These are phyloP conservation scores for Aphanomyces astaci DNA, from an alignment of 352 stramenopile species.

Conservation along the genomic window DNA sequence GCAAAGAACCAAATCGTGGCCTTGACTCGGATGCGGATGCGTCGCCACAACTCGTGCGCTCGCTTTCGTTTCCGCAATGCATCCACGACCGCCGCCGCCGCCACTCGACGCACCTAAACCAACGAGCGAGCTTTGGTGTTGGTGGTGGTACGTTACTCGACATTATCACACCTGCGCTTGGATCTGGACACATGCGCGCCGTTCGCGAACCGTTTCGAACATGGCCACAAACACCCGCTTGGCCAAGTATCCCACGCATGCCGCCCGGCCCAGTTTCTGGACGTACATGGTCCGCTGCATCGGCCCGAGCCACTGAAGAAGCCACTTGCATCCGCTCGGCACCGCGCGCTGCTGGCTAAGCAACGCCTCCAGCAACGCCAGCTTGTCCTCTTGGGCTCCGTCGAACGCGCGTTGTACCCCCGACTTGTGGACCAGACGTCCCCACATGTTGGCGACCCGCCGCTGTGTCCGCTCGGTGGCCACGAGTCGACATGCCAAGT, in stretches of 20 bases:
- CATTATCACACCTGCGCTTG: conserved; percentile 19
- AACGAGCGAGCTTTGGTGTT: too few species aligned
- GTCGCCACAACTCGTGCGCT: background rate
- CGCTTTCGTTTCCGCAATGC: background rate
- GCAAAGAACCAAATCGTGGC: conserved; percentile 14
- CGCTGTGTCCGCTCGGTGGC: conserved; percentile 42
- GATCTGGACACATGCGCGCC: conserved; percentile 28
- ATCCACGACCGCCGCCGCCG: background rate
- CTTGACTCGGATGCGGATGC: conserved; percentile 2
- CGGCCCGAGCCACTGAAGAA: conserved; percentile 75
- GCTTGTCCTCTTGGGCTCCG: conserved; percentile 71
- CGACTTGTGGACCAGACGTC: conserved; percentile 46
- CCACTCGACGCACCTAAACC: background rate
- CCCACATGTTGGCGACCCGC: conserved; percentile 60
- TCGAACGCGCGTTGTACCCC: conserved; percentile 67
- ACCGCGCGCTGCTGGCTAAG: conserved; percentile 57
- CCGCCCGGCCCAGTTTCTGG: conserved; percentile 78
- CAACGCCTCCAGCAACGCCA: conserved; percentile 72
- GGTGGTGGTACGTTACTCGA: background rate
- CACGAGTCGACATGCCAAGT: conserved; percentile 25
- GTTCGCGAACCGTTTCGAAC: conserved; percentile 47
- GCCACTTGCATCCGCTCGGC: conserved; percentile 51
- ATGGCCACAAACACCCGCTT: conserved; percentile 73
- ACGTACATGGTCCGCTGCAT: conserved; percentile 74
- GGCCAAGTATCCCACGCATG: conserved; percentile 55